These are phyloP conservation scores for Aspergillus tanneri DNA, from an alignment of 2,329 filamentous ascomycete species.

Conservation along the genomic window DNA sequence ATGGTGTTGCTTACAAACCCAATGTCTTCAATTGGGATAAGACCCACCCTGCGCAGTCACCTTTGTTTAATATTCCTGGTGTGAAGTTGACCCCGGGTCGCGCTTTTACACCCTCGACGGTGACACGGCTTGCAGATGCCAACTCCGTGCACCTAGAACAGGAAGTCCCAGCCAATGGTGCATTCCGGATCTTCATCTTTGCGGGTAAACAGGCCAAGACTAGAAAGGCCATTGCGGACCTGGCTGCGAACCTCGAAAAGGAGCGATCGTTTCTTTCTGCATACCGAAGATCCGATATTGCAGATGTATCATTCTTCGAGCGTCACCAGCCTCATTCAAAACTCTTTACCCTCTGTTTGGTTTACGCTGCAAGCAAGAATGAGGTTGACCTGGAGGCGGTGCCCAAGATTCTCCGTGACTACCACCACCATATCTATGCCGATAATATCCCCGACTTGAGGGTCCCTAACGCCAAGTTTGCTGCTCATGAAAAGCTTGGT, in stretches of 20 bases:
- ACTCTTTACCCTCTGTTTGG: constrained; percentile 76
- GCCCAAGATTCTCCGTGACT: constrained; percentile 69
- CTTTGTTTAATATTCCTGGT: constrained; percentile 65
- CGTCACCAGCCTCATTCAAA: constrained; percentile 78
- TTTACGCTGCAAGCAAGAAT: constrained; percentile 67
- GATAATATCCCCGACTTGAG: constrained; percentile 75
- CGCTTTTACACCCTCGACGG: constrained; percentile 73
- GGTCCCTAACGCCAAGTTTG: constrained; percentile 67
- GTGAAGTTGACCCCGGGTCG: constrained; percentile 70
- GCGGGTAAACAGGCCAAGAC: constrained; percentile 66
- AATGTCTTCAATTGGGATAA: constrained; percentile 83
- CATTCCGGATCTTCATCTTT: constrained; percentile 83
- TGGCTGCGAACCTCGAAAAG: constrained; percentile 63
- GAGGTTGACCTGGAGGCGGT: constrained; percentile 73
- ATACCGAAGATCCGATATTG: constrained; percentile 63
- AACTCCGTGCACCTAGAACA: constrained; percentile 90
- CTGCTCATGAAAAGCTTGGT: constrained; percentile 86
- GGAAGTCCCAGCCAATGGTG: constrained; percentile 82
- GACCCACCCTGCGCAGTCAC: constrained; percentile 68
- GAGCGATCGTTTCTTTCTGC: constrained; percentile 70
- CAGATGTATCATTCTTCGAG: constrained; percentile 70
- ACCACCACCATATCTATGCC: constrained; percentile 79
- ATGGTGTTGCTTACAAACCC: constrained; percentile 80
- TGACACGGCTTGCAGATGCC: constrained; percentile 82
- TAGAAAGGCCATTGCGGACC: constrained; percentile 64